phyloP scores from a whole-genome alignment of 2,329 filamentous ascomycete species.

The Cladosporium sp. region DNA sequence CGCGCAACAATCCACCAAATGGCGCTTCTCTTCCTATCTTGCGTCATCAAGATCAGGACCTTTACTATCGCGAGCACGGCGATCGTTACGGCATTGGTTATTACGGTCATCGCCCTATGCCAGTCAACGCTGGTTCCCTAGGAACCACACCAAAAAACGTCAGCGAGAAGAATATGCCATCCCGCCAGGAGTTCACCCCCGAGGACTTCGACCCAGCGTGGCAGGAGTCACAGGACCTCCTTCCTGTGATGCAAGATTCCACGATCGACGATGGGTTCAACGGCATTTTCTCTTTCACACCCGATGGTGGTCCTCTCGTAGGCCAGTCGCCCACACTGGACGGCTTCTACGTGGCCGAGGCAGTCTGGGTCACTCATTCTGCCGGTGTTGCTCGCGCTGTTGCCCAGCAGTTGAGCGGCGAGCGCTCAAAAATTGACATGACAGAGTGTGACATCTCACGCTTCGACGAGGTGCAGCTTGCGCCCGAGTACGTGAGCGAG shows the following conservation, averaged over 20 bases:
- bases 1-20: slow-evolving; percentile 47
- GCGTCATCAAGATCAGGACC: slow-evolving; percentile 62
- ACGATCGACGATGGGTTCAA: slow-evolving; percentile 63
- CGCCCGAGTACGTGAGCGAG: slow-evolving; percentile 56
- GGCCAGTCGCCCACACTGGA: slow-evolving; percentile 60
- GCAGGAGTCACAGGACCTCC: slow-evolving; percentile 55
- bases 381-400: slow-evolving; percentile 63
- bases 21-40: slow-evolving; percentile 60
- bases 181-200: slow-evolving; percentile 59
- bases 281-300: slow-evolving; percentile 66
- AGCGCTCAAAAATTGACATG: slow-evolving; percentile 57
- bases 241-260: slow-evolving; percentile 54
- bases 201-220: slow-evolving; percentile 64
- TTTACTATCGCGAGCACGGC: slow-evolving; percentile 66
- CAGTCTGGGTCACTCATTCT: slow-evolving; percentile 67
- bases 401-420: slow-evolving; percentile 59
- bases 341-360: slow-evolving; percentile 65
- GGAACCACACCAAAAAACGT: slow-evolving; percentile 56
- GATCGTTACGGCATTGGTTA: slow-evolving; percentile 64
- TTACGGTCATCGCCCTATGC: slow-evolving; percentile 64
- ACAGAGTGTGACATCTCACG: slow-evolving; percentile 60
- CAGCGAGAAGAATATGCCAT: slow-evolving; percentile 63
- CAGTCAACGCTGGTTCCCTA: slow-evolving; percentile 56
- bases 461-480: slow-evolving; percentile 63
- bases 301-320: slow-evolving; percentile 62